These are phyloP conservation scores for Pseudocercospora pini-densiflorae DNA, from an alignment of 2,329 filamentous ascomycete species.

Conservation along the genomic window DNA sequence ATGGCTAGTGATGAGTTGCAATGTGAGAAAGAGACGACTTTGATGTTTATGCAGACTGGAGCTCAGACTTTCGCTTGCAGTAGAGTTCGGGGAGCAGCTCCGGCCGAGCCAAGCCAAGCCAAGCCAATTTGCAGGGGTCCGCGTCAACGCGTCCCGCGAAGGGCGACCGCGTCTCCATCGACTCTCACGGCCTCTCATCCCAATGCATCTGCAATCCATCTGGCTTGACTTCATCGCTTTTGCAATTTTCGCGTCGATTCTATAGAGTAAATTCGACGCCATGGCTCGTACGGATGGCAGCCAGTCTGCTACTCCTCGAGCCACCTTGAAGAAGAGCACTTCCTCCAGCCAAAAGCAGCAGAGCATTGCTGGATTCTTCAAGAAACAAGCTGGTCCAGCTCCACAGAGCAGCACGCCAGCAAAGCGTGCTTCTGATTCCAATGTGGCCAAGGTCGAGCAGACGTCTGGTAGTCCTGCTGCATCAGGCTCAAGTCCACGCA, in stretches of 20 bases:
- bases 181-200: background rate
- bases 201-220: constrained; percentile 24
- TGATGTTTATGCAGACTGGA: background rate
- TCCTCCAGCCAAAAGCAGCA: constrained; percentile 56
- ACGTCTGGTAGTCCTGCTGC: constrained; percentile 22
- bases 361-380: constrained; percentile 81
- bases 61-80: background rate
- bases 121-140: background rate
- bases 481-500: constrained; percentile 25
- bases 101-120: background rate
- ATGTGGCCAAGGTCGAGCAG: constrained; percentile 11
- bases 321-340: constrained; percentile 50
- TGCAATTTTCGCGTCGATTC: background rate
- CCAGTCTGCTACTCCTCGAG: constrained; percentile 20
- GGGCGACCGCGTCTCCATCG: background rate
- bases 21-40: background rate
- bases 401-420: constrained; percentile 51
- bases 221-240: background rate
- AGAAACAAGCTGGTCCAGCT: constrained; percentile 51
- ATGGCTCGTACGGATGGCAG: constrained; percentile 22
- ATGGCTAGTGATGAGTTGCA: constrained; percentile 1
- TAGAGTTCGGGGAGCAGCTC: background rate
- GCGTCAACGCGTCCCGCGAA: background rate
- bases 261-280: background rate
- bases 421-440: constrained; percentile 37